Conservation (phyloP, 306 rosid species). For the Lathyrus sativus region DNA sequence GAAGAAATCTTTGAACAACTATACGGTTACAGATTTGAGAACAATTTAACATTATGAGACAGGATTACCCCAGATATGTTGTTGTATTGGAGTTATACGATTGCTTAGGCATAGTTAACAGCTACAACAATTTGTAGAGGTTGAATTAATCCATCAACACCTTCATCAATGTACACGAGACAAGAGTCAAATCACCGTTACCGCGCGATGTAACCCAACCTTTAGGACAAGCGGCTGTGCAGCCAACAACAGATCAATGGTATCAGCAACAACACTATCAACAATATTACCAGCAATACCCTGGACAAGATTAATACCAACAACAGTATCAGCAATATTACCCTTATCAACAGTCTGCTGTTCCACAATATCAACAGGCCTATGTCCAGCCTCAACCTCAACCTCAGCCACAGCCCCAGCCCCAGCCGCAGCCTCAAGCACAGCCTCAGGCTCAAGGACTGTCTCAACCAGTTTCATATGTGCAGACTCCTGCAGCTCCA, state of each 20-base stretch:
- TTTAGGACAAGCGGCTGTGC: conserved; percentile 52
- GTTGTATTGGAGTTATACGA: too few relatives aligned
- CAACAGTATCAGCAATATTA: conserved; percentile 88
- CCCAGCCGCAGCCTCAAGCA: conserved; percentile 44
- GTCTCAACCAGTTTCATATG: conserved; percentile 47
- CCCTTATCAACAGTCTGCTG: conserved; percentile 75
- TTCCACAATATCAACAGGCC: conserved; percentile 69
- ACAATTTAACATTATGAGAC: too few relatives aligned
- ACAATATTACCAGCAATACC: conserved; percentile 89
- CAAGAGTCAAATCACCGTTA: too few relatives aligned
- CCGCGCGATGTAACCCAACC: too few relatives aligned
- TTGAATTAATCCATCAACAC: too few relatives aligned
- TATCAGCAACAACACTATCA: conserved; percentile 93
- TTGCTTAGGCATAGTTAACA: too few relatives aligned
- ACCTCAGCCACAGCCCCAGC: too few relatives aligned
- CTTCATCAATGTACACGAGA: too few relatives aligned
- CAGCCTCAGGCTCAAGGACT: conserved; percentile 50
- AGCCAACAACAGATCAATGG: conserved; percentile 80
- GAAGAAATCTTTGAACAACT: too few relatives aligned
- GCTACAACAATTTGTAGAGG: too few relatives aligned
- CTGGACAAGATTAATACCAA: conserved; percentile 87
- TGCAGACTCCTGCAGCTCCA: conserved; percentile 42
- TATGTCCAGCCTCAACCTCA: conserved; percentile 56
- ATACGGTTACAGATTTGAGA: too few relatives aligned
- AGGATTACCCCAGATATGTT: too few relatives aligned